These are phyloP conservation scores for Ceratocystis cubensis DNA, from an alignment of 2,329 filamentous ascomycete genomes.

Conservation along the genomic window DNA sequence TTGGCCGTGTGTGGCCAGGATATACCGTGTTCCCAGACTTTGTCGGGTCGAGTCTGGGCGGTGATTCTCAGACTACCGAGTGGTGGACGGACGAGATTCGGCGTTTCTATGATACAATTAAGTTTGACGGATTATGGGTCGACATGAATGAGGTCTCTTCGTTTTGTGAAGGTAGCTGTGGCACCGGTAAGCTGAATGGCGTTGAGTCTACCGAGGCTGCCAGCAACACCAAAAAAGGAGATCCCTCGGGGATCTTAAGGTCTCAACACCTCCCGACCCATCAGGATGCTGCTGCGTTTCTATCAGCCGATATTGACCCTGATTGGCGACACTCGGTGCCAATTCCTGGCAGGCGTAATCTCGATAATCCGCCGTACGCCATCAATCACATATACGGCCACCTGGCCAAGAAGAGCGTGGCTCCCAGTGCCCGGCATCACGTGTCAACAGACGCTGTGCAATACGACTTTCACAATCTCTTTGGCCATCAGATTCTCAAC, in stretches of 20 bases:
- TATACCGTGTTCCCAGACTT: conserved; percentile 62
- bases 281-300: conserved; percentile 12
- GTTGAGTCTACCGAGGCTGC: conserved; percentile 33
- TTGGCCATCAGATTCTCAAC: conserved; percentile 55
- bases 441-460: conserved; percentile 50
- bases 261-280: too few relatives aligned
- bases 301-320: conserved; percentile 14
- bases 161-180: conserved; percentile 62
- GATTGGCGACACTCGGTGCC: conserved; percentile 36
- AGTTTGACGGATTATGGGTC: conserved; percentile 44
- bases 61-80: conserved; percentile 47
- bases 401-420: conserved; percentile 47
- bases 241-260: too few relatives aligned
- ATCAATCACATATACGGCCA: conserved; percentile 58
- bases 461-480: conserved; percentile 77
- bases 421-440: conserved; percentile 50
- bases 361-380: conserved; percentile 64
- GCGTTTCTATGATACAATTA: conserved; percentile 40
- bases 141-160: conserved; percentile 48
- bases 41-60: conserved; percentile 43
- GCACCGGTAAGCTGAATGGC: conserved; percentile 44
- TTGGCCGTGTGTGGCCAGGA: conserved; percentile 63
- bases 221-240: conserved; percentile 19
- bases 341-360: conserved; percentile 49
- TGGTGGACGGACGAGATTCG: conserved; percentile 57